Base-by-base conservation (phyloP, 176 grass and related monocot species). In the Otatea glauca region DNA sequence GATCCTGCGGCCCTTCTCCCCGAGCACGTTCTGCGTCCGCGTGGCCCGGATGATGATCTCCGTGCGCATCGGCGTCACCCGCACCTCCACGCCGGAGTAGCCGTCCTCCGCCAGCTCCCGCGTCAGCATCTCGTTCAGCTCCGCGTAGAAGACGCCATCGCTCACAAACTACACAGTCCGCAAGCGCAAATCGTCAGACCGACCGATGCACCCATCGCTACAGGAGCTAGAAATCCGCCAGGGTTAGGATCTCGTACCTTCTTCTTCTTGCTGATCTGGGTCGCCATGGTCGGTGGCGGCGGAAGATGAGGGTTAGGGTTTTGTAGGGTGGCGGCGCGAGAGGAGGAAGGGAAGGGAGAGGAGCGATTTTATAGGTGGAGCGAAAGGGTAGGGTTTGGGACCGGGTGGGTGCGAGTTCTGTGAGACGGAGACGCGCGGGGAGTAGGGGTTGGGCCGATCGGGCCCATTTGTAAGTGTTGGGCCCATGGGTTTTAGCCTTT, bases 211-310 rank as follows among this genome's bases (percentile, higher is more conserved):
- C 37, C 60, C 6, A 62, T 32, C 23, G 18, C 6, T 7, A 23
- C 0, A 1, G 1, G 2, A 42, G 9, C 24, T 2, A 29, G 43
- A 5, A 9, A 64, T 3, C 11, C 0, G 11, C 0, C 9, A 11
- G 9, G 29, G 38, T 1, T 11, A 21, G 18, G n/a, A 43, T 12
- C 1, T 23, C 43, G 44, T 85, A 88, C 94, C 94, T 97, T 97
- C 92, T 91, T 93, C 89, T 94, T 97, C 87, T 97, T 97, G 85
- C 94, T 97, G 87, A 93, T 94, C 82, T 97, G 94, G 83, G 91
- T 84, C 79, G 91, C 87, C 91, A 97, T 94, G 87, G 53, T 38
- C 75, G 71, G 79, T 39, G 73, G 78, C 37, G 65, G 44, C 6
- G 37, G 84, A 7, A 65, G 83, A 90, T 6, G 25, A 23, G n/a